These are phyloP conservation scores for Aspergillus terreus DNA, from an alignment of 2,329 filamentous ascomycete genomes.

Conservation along the genomic window DNA sequence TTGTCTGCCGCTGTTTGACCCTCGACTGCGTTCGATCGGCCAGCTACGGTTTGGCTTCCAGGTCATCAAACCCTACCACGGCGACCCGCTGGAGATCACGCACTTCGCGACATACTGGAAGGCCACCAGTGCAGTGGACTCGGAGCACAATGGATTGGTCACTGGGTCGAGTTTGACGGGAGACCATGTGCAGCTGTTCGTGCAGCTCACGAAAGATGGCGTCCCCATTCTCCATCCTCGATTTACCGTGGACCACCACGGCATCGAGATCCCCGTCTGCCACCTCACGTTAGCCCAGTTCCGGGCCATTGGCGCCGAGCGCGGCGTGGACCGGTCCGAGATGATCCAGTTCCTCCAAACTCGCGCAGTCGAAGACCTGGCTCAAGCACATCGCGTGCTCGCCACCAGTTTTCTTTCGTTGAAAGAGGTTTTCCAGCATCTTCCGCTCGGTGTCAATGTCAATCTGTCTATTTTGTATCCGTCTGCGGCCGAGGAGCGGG, in stretches of 20 bases:
- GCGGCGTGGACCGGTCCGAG: constrained; percentile 23
- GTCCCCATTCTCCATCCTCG: constrained; percentile 82
- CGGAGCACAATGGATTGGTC: constrained; percentile 79
- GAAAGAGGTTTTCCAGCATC: constrained; percentile 67
- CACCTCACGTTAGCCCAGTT: constrained; percentile 66
- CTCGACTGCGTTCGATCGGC: constrained; percentile 83
- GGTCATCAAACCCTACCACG: constrained; percentile 92
- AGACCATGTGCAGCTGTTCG: constrained; percentile 88
- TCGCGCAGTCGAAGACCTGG: constrained; percentile 44
- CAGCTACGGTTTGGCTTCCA: constrained; percentile 93
- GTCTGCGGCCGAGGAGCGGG: constrained; percentile 66
- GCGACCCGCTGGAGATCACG: constrained; percentile 89
- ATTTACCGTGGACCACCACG: constrained; percentile 74
- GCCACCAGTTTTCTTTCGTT: constrained; percentile 76
- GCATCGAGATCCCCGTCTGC: constrained; percentile 76
- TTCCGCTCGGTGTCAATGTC: constrained; percentile 78
- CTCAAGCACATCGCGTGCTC: constrained; percentile 67
- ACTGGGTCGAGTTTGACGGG: constrained; percentile 93
- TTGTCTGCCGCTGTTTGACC: constrained; percentile 87
- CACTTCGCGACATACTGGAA: constrained; percentile 99
- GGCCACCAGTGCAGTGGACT: constrained; percentile 87
- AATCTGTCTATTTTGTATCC: constrained; percentile 93
- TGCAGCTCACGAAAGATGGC: constrained; percentile 86
- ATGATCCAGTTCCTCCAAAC: constrained; percentile 28
- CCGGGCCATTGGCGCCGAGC: constrained; percentile 41